Evolutionary conservation across 805 yeast species (phyloP).

Genomic region (Spencermartinsiella europaea): DNA sequence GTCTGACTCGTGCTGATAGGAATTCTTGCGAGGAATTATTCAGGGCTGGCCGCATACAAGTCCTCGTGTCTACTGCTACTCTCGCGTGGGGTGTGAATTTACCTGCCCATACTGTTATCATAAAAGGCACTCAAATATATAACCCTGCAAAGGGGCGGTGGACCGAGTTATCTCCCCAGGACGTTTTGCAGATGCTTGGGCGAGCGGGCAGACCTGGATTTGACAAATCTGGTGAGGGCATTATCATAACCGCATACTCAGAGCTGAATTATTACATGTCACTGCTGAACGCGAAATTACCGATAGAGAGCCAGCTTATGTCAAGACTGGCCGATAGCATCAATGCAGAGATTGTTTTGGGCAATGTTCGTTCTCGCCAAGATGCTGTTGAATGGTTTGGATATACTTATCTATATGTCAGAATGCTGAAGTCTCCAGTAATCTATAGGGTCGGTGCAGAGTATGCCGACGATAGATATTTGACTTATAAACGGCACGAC

Average conservation of each 20-base stretch:
- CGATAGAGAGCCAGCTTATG: slow-evolving; percentile 85
- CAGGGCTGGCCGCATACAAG: slow-evolving; percentile 81
- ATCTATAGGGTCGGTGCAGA: slow-evolving; percentile 72
- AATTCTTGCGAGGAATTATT: slow-evolving; percentile 76
- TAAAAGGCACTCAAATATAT: slow-evolving; percentile 90
- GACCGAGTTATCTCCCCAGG: slow-evolving; percentile 92
- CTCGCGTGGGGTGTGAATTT: slow-evolving; percentile 96
- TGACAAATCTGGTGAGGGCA: slow-evolving; percentile 90
- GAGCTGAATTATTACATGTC: slow-evolving; percentile 88
- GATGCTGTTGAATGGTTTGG: slow-evolving; percentile 82
- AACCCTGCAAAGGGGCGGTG: slow-evolving; percentile 87
- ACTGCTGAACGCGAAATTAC: slow-evolving; percentile 82
- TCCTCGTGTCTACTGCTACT: slow-evolving; percentile 85
- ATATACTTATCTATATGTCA: slow-evolving; percentile 67
- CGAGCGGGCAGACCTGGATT: slow-evolving; percentile 97
- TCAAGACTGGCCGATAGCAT: slow-evolving; percentile 63
- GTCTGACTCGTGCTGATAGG: slow-evolving; percentile 67
- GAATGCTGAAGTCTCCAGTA: slow-evolving; percentile 71
- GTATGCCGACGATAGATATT: slow-evolving; percentile 37
- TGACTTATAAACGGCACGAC: slow-evolving; percentile 55
- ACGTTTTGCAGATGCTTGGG: slow-evolving; percentile 94
- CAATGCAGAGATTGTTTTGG: slow-evolving; percentile 83
- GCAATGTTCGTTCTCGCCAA: slow-evolving; percentile 51
- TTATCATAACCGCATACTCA: slow-evolving; percentile 80
- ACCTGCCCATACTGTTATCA: slow-evolving; percentile 91